Evolutionary conservation across 306 rosid species (phyloP), one percentile per base, ranked within the genome.

Genomic region (Malus fusca): DNA sequence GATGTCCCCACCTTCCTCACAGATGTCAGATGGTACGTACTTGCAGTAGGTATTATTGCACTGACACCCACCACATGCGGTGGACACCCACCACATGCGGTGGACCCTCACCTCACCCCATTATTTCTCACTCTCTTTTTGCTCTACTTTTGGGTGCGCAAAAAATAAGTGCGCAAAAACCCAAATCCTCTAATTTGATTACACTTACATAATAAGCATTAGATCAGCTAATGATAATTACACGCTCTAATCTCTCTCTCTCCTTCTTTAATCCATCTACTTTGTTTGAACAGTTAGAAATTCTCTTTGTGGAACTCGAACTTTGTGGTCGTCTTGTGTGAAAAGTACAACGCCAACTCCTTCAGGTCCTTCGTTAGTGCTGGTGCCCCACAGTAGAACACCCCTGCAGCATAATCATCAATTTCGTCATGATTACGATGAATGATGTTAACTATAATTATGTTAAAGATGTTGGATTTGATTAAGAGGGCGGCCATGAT

Each of bases 271-370:
- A 7, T 53, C 63, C 8, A 17, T 28, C n/a, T 17, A 28, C 61
- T 78, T 78, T 11, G 9, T 44, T 3, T 9, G 30, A 14, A n/a
- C 4, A 13, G 19, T 56, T n/a, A 82, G 21, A 88, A 85, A 30
- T 88, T 88, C 82, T 88, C 91, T 58, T 88, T 85, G 14, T 85
- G 89, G 48, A 88, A 88, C 17, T 88, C 91, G 19, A 88, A 88
- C 72, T 81, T 82, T 4, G 91, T 88, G 71, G 86, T 83, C 6
- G 89, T 85, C 75, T 44, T 85, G 78, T 56, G 91, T 12, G 91
- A 78, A 53, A 88, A 88, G 68, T 88, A 78, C 21, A 69, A 75
- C 23, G 91, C 88, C 58, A 85, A 64, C 65, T 78, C 82, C 43
- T 15, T 72, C 3, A 88, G 83, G 67, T 85, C 84, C 81, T 88